Conservation (phyloP, 441 rosid species). For the Brassica balearica region DNA sequence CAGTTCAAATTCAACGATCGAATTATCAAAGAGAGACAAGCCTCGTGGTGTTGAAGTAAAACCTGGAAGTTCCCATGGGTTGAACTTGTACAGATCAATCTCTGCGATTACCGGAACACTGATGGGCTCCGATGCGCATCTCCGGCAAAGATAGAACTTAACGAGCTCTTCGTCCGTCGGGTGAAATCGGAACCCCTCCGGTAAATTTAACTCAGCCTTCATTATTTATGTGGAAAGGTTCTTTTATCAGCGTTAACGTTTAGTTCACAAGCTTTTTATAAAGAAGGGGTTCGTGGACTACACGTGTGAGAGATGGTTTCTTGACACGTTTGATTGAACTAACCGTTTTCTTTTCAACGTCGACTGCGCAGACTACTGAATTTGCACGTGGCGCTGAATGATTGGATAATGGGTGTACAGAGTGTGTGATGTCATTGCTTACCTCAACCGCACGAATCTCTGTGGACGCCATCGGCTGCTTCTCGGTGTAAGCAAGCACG, state of each 20-base stretch:
- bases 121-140: slow-evolving; percentile 38
- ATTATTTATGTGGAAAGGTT: neutral
- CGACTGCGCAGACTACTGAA: no score
- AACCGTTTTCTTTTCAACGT: no score
- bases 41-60: neutral
- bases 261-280: no score
- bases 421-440: no score
- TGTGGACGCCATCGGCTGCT: no score
- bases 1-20: neutral
- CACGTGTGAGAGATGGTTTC: no score
- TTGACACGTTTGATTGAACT: no score
- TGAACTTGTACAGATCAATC: slow-evolving; percentile 39
- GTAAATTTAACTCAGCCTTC: slow-evolving; percentile 38
- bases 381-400: no score
- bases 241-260: slow-evolving; percentile 7
- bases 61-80: slow-evolving; percentile 46
- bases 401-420: no score
- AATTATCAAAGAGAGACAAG: neutral
- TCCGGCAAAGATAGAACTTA: slow-evolving; percentile 36
- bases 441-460: no score
- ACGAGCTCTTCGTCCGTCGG: slow-evolving; percentile 74
- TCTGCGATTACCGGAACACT: slow-evolving; percentile 37
- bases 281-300: no score
- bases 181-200: slow-evolving; percentile 64
- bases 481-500: no score